These are phyloP conservation scores for Nectriaceae sp. DNA, from an alignment of 2,329 filamentous ascomycete genomes.

Conservation along the genomic window DNA sequence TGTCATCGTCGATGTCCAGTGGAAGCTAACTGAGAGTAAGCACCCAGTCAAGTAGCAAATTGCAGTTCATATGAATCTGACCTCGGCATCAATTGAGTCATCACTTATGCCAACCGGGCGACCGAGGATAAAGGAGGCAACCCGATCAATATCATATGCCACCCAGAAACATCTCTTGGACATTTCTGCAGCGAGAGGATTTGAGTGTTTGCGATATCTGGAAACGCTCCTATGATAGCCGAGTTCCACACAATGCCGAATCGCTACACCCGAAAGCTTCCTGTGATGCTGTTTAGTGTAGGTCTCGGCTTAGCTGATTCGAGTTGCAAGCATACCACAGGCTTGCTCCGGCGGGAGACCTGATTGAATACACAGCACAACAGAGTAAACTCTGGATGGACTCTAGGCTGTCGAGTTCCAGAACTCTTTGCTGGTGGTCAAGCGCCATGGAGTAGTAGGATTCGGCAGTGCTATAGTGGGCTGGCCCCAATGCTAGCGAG, in stretches of 20 bases:
- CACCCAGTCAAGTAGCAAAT: background rate
- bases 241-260: constrained; percentile 10
- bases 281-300: background rate
- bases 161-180: constrained; percentile 18
- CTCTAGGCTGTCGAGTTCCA: constrained; percentile 24
- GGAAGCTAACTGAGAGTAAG: constrained; percentile 8
- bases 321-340: constrained; percentile 8
- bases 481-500: constrained; percentile 4
- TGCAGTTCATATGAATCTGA: background rate
- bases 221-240: constrained; percentile 13
- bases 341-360: constrained; percentile 22
- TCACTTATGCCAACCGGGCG: constrained; percentile 6
- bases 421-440: constrained; percentile 7
- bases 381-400: constrained; percentile 31
- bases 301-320: too few relatives aligned
- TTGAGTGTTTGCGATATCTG: constrained; percentile 17
- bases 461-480: constrained; percentile 10
- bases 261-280: constrained; percentile 13
- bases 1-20: constrained; percentile 17
- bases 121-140: constrained; percentile 6
- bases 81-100: constrained; percentile 9
- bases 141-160: constrained; percentile 8
- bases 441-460: constrained; percentile 21
- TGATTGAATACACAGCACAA: constrained; percentile 30
- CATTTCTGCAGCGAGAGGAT: constrained; percentile 18